Conservation (phyloP, 106 monocot genomes). For the Posidonia australis region DNA sequence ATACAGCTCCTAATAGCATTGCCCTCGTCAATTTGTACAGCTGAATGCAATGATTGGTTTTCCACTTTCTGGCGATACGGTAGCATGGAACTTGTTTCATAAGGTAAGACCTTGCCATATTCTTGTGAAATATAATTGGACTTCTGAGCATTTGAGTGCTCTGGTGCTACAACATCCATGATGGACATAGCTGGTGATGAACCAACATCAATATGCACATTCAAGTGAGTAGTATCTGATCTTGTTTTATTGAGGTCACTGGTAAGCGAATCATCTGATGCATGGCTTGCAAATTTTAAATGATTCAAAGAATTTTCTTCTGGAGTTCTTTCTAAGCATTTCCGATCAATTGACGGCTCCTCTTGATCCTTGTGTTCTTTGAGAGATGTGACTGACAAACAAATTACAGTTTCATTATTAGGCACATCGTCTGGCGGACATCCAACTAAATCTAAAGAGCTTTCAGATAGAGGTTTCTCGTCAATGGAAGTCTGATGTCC, state of each 20-base stretch:
- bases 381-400: background rate
- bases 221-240: background rate
- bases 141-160: background rate
- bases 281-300: background rate
- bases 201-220: slow-evolving; percentile 11
- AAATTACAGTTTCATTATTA: slow-evolving; percentile 5
- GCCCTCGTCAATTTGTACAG: slow-evolving; percentile 7
- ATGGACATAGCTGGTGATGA: background rate
- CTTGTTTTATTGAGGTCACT: background rate
- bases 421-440: background rate
- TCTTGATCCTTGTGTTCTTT: background rate
- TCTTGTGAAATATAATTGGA: background rate
- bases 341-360: background rate
- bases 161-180: background rate
- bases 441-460: slow-evolving; percentile 4
- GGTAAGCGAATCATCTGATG: background rate
- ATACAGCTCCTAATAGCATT: background rate
- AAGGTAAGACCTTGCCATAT: background rate
- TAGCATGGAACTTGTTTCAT: background rate
- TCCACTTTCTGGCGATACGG: slow-evolving; percentile 10
- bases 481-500: slow-evolving; percentile 9
- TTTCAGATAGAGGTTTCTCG: slow-evolving; percentile 10
- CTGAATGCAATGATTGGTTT: background rate
- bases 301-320: background rate
- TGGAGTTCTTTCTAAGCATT: background rate